Base-by-base conservation (phyloP, 768 basidiomycete species). In the Omphalotus guepiniiformis region DNA sequence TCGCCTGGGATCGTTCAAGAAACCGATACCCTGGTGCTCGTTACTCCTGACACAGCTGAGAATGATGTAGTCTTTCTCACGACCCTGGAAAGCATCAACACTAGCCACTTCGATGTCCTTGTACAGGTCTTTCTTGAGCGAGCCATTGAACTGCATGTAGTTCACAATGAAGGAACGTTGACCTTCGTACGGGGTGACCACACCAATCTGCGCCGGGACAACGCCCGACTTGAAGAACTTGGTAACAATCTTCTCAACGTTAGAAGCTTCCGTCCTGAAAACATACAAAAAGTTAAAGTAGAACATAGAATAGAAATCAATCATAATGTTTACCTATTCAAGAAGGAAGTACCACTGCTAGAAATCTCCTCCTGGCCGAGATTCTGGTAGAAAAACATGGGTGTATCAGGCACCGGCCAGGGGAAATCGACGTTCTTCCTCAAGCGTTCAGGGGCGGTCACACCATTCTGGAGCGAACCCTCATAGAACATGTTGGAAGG, bases 401-500 rank as follows among this genome's bases (percentile, higher is more conserved):
- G 96, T 1, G 93, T 95, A 58, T 95, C 93, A 13, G 89, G 87
- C 32, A 89, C 82, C 5, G 96, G 96, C 96, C 96, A 98, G 0
- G 96, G 96, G 70, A 98, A 99, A 64, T 98, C 96, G 34, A 98
- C 94, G 55, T 97, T 95, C 78, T 95, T 97, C 70, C 94, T 78
- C 53, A 99, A 72, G 32, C 96, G 82, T 64, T 99, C 96, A 3
- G 96, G 96, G 13, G 96, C 96, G 9, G 96, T 99, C 45, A 99
- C 96, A 63, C 96, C 96, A 63, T 99, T 99, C 69, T 99, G 96
- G 22, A 99, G 68, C 0, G 95, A 95, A 19, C 96, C 96, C 63
- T 99, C 96, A 65, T 99, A 99, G 73, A 99, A 98, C 96, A 99
- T 99, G 68, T 99, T 99, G 50, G 93, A 95, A 2, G 96, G 95